These are phyloP conservation scores for Termitomyces sp. DNA, from an alignment of 768 basidiomycete genomes.

Conservation along the genomic window DNA sequence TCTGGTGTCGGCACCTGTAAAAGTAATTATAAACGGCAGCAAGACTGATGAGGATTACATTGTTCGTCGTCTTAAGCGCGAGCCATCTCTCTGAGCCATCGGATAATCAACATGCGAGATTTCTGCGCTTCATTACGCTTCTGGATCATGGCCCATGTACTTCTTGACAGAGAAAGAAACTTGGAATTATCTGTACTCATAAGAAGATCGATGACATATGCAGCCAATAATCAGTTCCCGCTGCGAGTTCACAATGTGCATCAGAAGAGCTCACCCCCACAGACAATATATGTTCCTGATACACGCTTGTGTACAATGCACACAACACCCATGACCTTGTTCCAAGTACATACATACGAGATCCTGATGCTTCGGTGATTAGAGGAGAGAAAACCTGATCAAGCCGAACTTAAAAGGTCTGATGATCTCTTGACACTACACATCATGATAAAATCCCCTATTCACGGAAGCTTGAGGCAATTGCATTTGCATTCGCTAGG, in stretches of 20 bases:
- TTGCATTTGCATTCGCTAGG: too few relatives aligned
- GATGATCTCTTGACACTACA: neutral
- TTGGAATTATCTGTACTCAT: neutral
- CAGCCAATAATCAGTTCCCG: neutral
- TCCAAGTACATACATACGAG: neutral
- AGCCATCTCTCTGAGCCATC: neutral
- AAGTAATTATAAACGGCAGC: neutral
- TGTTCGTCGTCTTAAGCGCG: neutral
- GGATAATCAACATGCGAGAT: neutral
- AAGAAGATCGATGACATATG: neutral
- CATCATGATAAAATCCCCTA: too few relatives aligned
- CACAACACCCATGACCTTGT: neutral
- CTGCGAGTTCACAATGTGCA: neutral
- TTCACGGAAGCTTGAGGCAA: too few relatives aligned
- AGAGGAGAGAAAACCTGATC: neutral
- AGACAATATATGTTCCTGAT: neutral
- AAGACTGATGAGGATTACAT: neutral
- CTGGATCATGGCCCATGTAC: neutral
- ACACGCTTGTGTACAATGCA: neutral
- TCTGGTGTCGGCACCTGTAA: neutral
- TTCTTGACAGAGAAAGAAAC: neutral
- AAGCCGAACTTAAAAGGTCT: too few relatives aligned
- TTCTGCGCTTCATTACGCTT: neutral
- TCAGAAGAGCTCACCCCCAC: neutral
- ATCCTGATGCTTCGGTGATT: neutral